Evolutionary conservation across 129 eudicot species (phyloP).

Genomic region (Tagetes patula): DNA sequence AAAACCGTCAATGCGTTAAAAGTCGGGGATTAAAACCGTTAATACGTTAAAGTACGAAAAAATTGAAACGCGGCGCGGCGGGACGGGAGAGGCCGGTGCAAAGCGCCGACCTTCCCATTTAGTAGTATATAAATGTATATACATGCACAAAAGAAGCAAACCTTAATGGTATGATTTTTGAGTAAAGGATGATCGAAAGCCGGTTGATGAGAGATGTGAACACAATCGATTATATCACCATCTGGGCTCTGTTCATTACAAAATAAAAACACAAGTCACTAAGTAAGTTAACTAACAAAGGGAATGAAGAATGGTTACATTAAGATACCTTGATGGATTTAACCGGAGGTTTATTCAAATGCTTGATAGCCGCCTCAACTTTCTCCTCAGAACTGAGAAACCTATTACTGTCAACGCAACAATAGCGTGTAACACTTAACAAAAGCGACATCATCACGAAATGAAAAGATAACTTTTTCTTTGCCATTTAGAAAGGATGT

Average conservation of each 20-base stretch:
- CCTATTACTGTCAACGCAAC: neutral
- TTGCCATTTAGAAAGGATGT: neutral
- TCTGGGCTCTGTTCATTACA: slow-evolving; percentile 57
- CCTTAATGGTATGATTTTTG: slow-evolving; percentile 72
- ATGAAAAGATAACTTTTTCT: neutral
- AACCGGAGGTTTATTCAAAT: slow-evolving; percentile 59
- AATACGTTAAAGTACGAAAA: too few species aligned
- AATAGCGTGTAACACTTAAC: slow-evolving; percentile 13
- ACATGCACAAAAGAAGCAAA: slow-evolving; percentile 6
- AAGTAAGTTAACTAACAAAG: neutral
- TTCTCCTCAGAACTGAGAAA: slow-evolving; percentile 28
- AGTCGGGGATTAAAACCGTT: too few species aligned
- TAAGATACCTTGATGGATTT: slow-evolving; percentile 55
- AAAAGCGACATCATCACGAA: neutral
- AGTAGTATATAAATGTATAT: neutral
- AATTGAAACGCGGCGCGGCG: too few species aligned
- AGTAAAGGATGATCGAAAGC: slow-evolving; percentile 48
- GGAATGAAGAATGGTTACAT: neutral
- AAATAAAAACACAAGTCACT: neutral
- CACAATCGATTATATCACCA: slow-evolving; percentile 79
- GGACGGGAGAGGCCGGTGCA: too few species aligned
- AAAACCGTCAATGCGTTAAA: too few species aligned
- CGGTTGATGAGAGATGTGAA: slow-evolving; percentile 43
- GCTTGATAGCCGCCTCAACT: slow-evolving; percentile 53
- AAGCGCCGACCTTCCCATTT: too few species aligned